A percentile compares a stretch with the other conserved stretches of the same genome.
These are phyloP conservation scores for Clarireedia sp. DNA, from an alignment of 2,329 filamentous ascomycete genomes.

Conservation along the genomic window DNA sequence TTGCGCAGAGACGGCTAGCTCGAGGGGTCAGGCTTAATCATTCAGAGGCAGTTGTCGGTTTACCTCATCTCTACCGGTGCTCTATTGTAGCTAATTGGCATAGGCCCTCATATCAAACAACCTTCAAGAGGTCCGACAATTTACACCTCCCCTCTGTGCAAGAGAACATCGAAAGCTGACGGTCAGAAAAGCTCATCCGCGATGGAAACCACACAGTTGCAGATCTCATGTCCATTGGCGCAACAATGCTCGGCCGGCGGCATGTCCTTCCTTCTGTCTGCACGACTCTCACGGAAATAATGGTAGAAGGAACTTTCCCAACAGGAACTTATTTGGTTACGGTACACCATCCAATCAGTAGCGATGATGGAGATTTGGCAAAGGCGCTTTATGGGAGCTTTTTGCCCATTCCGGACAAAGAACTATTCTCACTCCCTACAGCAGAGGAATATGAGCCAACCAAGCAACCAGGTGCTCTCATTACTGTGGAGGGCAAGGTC, in stretches of 20 bases:
- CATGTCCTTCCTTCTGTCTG: slow-evolving; percentile 83
- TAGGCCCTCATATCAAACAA: slow-evolving; percentile 78
- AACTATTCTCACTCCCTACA: slow-evolving; percentile 59
- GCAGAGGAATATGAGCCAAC: slow-evolving; percentile 57
- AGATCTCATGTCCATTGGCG: slow-evolving; percentile 86
- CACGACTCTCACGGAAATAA: slow-evolving; percentile 70
- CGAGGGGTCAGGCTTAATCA: slow-evolving; percentile 85
- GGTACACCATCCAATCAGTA: slow-evolving; percentile 80
- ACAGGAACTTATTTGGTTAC: slow-evolving; percentile 91
- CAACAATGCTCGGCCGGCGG: slow-evolving; percentile 85
- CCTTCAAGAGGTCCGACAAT: slow-evolving; percentile 63
- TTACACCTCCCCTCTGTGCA: not conserved
- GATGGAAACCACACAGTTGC: slow-evolving; percentile 90
- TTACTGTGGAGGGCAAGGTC: slow-evolving; percentile 59
- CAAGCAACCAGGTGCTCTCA: slow-evolving; percentile 70
- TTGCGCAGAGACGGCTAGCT: slow-evolving; percentile 82
- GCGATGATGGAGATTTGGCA: slow-evolving; percentile 78
- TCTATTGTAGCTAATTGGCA: slow-evolving; percentile 9
- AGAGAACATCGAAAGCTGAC: slow-evolving; percentile 12
- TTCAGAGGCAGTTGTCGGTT: slow-evolving; percentile 68
- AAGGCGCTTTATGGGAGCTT: slow-evolving; percentile 88
- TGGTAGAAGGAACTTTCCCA: slow-evolving; percentile 90
- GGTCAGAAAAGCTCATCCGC: slow-evolving; percentile 61
- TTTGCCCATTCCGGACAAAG: slow-evolving; percentile 64
- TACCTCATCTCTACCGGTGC: slow-evolving; percentile 10